Evolutionary conservation across 208 protist genomes (phyloP).

Genomic region (Trypanosoma lewisi): DNA sequence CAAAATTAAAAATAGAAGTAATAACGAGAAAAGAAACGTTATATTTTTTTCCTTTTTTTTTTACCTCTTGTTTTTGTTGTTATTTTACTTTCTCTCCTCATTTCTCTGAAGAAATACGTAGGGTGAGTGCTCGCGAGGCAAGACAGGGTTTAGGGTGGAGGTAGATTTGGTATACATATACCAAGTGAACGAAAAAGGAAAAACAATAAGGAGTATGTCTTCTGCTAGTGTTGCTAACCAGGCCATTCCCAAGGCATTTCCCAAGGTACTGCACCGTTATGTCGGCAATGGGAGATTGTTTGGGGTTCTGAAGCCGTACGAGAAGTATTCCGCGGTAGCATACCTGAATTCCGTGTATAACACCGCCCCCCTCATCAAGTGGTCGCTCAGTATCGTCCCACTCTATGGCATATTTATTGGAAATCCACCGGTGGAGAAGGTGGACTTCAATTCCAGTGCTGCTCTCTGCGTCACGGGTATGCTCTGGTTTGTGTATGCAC

Average conservation of each 20-base stretch:
- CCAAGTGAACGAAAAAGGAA: too few species aligned
- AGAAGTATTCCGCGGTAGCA: slow-evolving; percentile 59
- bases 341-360: slow-evolving; percentile 90
- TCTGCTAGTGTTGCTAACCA: slow-evolving; percentile 33
- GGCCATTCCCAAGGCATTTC: slow-evolving; percentile 76
- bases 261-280: slow-evolving; percentile 70
- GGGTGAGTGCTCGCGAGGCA: too few species aligned
- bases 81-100: too few species aligned
- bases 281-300: slow-evolving; percentile 76
- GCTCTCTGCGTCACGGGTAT: slow-evolving; percentile 74
- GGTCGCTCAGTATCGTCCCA: slow-evolving; percentile 84
- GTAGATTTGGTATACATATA: too few species aligned
- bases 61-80: too few species aligned
- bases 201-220: slow-evolving; percentile 35
- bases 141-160: too few species aligned
- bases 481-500: slow-evolving; percentile 85
- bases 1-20: background rate
- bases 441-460: slow-evolving; percentile 87
- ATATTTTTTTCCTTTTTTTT: too few species aligned
- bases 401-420: slow-evolving; percentile 82
- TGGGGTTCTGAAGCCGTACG: slow-evolving; percentile 71
- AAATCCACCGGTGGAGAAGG: slow-evolving; percentile 79
- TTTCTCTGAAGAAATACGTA: too few species aligned
- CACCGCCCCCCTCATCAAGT: slow-evolving; percentile 82
- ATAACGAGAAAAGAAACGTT: too few species aligned